These are phyloP conservation scores for Penicillium argentinense DNA, from an alignment of 495 filamentous ascomycete species.

Conservation along the genomic window DNA sequence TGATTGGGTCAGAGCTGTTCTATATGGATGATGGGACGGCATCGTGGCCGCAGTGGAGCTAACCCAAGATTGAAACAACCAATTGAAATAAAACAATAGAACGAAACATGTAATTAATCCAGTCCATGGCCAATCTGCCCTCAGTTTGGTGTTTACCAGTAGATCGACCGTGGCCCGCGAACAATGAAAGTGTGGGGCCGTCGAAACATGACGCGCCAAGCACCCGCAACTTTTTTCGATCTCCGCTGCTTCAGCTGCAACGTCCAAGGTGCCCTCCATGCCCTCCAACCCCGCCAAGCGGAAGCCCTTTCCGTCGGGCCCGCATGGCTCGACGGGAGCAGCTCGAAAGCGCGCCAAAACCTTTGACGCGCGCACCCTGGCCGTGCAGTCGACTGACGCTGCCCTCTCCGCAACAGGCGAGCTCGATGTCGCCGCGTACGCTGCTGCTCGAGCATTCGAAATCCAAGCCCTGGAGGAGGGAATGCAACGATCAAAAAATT, in stretches of 20 bases:
- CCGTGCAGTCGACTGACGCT: constrained; percentile 67
- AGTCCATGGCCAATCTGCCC: too few species aligned
- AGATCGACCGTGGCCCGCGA: not conserved
- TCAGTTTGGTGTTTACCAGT: too few species aligned
- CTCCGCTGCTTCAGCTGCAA: constrained; percentile 7
- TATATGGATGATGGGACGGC: not conserved
- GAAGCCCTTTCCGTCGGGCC: constrained; percentile 22
- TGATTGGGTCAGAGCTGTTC: constrained; percentile 4
- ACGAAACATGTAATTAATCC: not conserved
- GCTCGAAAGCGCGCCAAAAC: constrained; percentile 65
- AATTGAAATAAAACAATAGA: too few species aligned
- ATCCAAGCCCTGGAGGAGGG: constrained; percentile 80
- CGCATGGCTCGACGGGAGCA: constrained; percentile 23
- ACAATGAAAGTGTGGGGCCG: not conserved
- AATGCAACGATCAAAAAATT: constrained; percentile 69
- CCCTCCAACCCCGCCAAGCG: constrained; percentile 38
- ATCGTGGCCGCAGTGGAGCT: constrained; percentile 3
- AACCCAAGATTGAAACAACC: too few species aligned
- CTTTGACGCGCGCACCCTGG: constrained; percentile 67
- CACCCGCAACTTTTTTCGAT: constrained; percentile 25
- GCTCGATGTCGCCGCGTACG: constrained; percentile 77
- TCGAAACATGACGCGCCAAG: constrained; percentile 32
- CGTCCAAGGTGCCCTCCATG: constrained; percentile 27
- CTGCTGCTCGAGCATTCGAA: constrained; percentile 81
- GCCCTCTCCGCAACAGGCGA: constrained; percentile 73